Evolutionary conservation across 2,329 filamentous ascomycete species (phyloP), one percentile per base, ranked within the genome.

Genomic region (Aspergillaceae sp.): DNA sequence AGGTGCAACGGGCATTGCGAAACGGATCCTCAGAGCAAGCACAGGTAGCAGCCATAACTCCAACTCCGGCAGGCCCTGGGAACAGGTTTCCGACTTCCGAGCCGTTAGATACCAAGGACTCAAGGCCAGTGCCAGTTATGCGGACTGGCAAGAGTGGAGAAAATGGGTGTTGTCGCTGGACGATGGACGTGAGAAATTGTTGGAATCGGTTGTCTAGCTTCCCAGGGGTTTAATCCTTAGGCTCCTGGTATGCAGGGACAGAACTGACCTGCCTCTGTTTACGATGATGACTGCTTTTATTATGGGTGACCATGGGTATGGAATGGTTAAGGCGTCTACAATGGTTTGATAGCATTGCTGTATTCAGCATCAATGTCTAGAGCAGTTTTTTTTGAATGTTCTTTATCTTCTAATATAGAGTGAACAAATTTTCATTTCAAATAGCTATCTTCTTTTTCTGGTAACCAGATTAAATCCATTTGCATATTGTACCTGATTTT

Each of bases 71-170:
- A 62, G 58, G 33, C 65, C 79, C 36, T 97, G 90, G 91, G 77
- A 77, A 54, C 83, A 87, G 49, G 81, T 96, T 3, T 70, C 66
- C 19, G 81, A 86, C 43, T 74, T 94, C 64, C 82, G 82, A 56
- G 81, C 92, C 2, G 82, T 90, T 46, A 78, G 87, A 56, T 98
- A 97, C 65, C 87, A 92, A 67, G 92, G 92, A 19, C 82, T 82
- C 69, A 90, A 87, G 72, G 78, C 83, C 45, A 82, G 74, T 46
- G 65, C 92, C 49, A 73, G 68, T 42, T 95, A 87, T 63, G 67
- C 65, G 1, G 86, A 91, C 58, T 97, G 83, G 76, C 83, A 79
- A 73, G 77, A 77, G 54, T 96, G 89, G 87, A 80, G 80, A 62
- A 77, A 83, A 10, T 92, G 87, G 85, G 78, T 82, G 10, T 43